Evolutionary conservation across 805 yeast species (phyloP), one percentile per base, ranked within the genome.

Genomic region (Myxozyma neglecta): DNA sequence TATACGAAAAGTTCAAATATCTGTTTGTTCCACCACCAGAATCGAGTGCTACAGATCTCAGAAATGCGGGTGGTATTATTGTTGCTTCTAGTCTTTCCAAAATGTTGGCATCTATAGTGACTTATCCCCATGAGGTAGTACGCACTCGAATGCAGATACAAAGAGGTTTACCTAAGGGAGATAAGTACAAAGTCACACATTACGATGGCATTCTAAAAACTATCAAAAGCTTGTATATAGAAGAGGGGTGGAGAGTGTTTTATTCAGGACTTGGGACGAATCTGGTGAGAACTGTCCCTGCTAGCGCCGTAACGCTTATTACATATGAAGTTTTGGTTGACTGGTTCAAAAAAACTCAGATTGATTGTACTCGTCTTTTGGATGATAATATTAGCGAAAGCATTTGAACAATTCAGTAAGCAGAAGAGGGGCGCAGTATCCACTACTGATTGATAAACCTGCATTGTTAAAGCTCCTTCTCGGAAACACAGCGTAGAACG

Each of bases 41-140:
- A 58, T 66, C 69, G 64, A 68, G 46, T 56, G 42, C 59, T 10
- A 36, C 59, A 8, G 63, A 59, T 20, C 34, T 59, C 43, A 43
- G 47, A 42, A 68, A 62, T 49, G 72, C 84, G 45, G 51, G 74
- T 11, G 80, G 81, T 62, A 72, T 85, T 46, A 79, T 86, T 1
- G 67, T 78, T 18, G 96, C 97, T 1, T 88, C 96, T 1, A 83
- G 91, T 9, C 69, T 85, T 9, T 87, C 97, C 3, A 93, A 93
- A 73, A 88, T 92, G 88, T 79, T 87, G 52, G 97, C 98, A 1
- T 86, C 94, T 48, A 80, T 89, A 0, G 79, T 90, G 55, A 93
- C 98, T 0, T 60, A 93, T 72, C 98, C 99, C 1, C 98, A 93
- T 76, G 99, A 93, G 74, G 92, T 93, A 37, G 78, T 94, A 55